phyloP scores from a whole-genome alignment of 2,329 filamentous ascomycete genomes.

The Trichoderma sp. region DNA sequence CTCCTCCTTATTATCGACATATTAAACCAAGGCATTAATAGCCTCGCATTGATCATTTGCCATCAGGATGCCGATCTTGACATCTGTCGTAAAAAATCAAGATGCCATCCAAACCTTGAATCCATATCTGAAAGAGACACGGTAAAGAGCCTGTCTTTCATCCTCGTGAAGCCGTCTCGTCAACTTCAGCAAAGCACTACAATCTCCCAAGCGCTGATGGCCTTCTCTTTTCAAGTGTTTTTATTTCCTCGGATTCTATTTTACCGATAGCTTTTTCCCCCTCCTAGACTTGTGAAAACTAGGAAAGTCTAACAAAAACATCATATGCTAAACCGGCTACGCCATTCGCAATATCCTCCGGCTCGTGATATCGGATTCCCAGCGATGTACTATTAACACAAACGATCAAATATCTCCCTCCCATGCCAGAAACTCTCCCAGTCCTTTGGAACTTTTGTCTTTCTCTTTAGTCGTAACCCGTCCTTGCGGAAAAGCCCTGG shows the following conservation, averaged over 20 bases:
- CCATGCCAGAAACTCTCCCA: conserved; percentile 30
- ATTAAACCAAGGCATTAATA: too few species aligned
- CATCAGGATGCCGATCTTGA: background rate
- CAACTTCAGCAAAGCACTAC: background rate
- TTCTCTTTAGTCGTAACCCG: background rate
- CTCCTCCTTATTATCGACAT: background rate
- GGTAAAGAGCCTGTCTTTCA: too few species aligned
- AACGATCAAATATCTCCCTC: conserved; percentile 31
- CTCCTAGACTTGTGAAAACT: conserved; percentile 20
- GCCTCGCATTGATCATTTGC: background rate
- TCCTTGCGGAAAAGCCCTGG: conserved; percentile 7
- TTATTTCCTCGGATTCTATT: conserved; percentile 27
- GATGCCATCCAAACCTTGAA: too few species aligned
- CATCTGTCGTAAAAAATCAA: too few species aligned
- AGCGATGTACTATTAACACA: conserved; percentile 43
- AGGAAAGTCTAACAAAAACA: conserved; percentile 35
- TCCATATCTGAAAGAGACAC: too few species aligned
- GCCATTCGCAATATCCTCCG: conserved; percentile 42
- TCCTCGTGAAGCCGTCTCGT: too few species aligned
- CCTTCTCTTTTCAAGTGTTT: conserved; percentile 12
- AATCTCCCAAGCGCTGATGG: background rate
- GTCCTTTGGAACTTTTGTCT: conserved; percentile 24
- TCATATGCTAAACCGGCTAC: conserved; percentile 44
- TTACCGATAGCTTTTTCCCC: conserved; percentile 24
- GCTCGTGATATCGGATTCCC: conserved; percentile 35